Conservation (phyloP, 2,329 filamentous ascomycete species). For the Pestalotiopsis fici region DNA sequence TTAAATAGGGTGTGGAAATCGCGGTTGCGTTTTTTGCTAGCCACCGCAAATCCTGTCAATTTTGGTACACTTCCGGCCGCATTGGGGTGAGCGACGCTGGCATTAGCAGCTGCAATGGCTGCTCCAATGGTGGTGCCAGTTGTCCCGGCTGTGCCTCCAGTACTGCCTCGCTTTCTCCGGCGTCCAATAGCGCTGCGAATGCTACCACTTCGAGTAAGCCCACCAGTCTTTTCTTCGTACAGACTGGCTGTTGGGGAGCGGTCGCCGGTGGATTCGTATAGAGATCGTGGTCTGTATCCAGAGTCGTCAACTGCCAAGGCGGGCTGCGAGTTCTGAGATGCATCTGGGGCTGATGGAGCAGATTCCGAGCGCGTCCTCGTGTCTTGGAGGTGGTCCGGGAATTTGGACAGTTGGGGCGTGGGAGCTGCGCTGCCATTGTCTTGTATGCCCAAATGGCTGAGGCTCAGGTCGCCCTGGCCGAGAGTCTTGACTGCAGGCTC, state of each 20-base stretch:
- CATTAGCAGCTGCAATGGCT: constrained; percentile 69
- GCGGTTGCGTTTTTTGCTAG: constrained; percentile 91
- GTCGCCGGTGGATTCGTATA: constrained; percentile 55
- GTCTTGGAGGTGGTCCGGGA: constrained; percentile 47
- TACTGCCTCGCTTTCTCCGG: constrained; percentile 81
- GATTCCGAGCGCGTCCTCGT: constrained; percentile 56
- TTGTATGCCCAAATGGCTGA: constrained; percentile 82
- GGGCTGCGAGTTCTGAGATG: constrained; percentile 17
- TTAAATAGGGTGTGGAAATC: constrained; percentile 94
- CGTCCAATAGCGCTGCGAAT: constrained; percentile 62
- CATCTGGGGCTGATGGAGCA: constrained; percentile 50
- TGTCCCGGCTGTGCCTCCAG: constrained; percentile 62
- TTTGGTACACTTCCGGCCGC: constrained; percentile 65
- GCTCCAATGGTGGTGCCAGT: constrained; percentile 69
- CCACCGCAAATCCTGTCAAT: constrained; percentile 92
- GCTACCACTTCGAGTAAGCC: constrained; percentile 64
- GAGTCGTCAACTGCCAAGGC: constrained; percentile 40
- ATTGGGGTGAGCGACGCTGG: constrained; percentile 66
- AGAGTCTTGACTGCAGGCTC: constrained; percentile 84
- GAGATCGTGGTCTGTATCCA: constrained; percentile 46
- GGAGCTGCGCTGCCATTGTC: constrained; percentile 57
- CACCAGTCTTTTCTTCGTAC: constrained; percentile 60
- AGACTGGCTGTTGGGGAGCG: constrained; percentile 68
- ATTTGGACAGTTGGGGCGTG: constrained; percentile 58
- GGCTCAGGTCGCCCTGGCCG: constrained; percentile 83